phyloP scores from a whole-genome alignment of 2,329 filamentous ascomycete genomes.

The Cadophora sp. region DNA sequence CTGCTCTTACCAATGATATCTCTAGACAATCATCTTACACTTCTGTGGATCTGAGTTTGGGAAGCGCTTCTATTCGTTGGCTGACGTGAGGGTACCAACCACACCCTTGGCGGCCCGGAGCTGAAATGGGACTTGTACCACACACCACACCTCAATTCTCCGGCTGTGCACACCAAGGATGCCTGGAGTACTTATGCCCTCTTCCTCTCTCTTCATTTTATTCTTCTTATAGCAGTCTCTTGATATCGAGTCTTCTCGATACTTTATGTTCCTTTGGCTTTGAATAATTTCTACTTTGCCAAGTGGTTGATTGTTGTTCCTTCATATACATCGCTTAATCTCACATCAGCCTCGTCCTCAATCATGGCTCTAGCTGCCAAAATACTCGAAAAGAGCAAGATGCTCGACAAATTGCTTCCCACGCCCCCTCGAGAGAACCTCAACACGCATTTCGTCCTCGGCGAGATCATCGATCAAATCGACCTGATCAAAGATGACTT shows the following conservation, averaged over 20 bases:
- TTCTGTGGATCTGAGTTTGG: not conserved
- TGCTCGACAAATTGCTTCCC: conserved; percentile 27
- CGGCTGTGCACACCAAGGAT: conserved; percentile 12
- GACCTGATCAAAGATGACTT: conserved; percentile 37
- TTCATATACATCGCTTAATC: not conserved
- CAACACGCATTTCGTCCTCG: conserved; percentile 42
- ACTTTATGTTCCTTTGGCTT: not conserved
- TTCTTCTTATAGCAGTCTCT: not conserved
- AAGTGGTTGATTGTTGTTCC: not conserved
- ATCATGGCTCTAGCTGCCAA: conserved; percentile 9
- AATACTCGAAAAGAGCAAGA: conserved; percentile 14
- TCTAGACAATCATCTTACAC: not conserved
- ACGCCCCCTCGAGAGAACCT: conserved; percentile 37
- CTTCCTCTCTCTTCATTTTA: not conserved
- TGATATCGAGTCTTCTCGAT: not conserved
- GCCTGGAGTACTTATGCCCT: conserved; percentile 9
- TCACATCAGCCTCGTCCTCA: conserved; percentile 16
- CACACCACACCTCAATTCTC: not conserved
- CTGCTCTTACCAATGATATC: conserved; percentile 2
- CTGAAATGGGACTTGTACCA: conserved; percentile 17
- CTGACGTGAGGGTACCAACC: conserved; percentile 27
- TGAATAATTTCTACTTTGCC: too few species aligned
- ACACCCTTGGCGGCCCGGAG: conserved; percentile 13
- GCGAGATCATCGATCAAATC: conserved; percentile 46
- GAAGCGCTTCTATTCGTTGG: conserved; percentile 21